Percentiles rank a stretch among this genome's conserved stretches.
Evolutionary conservation across 768 basidiomycete species (phyloP).

Genomic region (Suillus hirtellus): DNA sequence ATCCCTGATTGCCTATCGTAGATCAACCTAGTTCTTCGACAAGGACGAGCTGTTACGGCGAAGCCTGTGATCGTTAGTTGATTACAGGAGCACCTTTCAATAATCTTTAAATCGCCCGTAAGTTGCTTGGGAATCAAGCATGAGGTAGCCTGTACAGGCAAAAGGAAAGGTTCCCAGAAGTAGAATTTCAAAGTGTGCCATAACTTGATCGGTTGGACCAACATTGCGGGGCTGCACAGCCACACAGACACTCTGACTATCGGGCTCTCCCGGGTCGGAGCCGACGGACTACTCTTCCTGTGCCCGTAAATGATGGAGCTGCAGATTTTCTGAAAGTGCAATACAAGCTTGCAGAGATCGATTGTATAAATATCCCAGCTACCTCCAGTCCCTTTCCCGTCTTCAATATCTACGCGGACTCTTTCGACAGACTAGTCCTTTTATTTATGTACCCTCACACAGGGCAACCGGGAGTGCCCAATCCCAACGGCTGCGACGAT

Average conservation of each 20-base stretch:
- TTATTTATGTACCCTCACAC: slow-evolving; percentile 23
- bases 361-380: slow-evolving; percentile 11
- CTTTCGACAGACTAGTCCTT: slow-evolving; percentile 21
- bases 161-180: background rate
- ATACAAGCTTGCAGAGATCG: background rate
- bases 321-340: slow-evolving; percentile 17
- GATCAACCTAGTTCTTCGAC: background rate
- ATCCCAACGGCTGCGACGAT: slow-evolving; percentile 22
- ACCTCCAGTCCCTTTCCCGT: background rate
- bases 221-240: too few relatives aligned
- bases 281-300: background rate
- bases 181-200: background rate
- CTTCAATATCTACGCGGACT: slow-evolving; percentile 17
- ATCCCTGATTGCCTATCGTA: background rate
- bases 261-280: too few relatives aligned
- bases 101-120: background rate
- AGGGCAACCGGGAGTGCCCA: slow-evolving; percentile 4
- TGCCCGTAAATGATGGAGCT: slow-evolving; percentile 16
- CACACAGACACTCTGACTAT: too few relatives aligned
- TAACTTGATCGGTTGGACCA: background rate
- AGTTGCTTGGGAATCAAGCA: background rate
- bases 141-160: background rate
- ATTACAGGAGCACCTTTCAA: background rate
- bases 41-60: background rate
- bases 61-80: background rate